A percentile compares a stretch with the other conserved stretches of the same genome.
phyloP scores from a whole-genome alignment of 192 early-diverging fungal genomes.

The Linnemannia schmuckeri region DNA sequence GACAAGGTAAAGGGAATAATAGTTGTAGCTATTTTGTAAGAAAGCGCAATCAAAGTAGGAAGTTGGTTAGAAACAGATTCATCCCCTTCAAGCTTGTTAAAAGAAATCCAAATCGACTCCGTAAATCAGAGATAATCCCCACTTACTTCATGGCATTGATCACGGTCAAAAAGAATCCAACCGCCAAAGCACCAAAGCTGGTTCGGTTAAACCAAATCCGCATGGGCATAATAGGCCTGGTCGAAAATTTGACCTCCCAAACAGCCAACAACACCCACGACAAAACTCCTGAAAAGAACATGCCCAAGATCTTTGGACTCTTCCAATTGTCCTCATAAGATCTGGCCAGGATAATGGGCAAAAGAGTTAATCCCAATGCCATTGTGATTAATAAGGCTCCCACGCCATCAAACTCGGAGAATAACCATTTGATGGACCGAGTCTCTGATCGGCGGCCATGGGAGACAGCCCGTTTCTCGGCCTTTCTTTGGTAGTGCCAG shows the following conservation, averaged over 20 bases:
- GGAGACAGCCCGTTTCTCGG: neutral
- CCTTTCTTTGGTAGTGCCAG: conserved; percentile 23
- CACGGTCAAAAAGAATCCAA: conserved; percentile 10
- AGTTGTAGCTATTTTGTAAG: conserved; percentile 5
- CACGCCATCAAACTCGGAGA: conserved; percentile 13
- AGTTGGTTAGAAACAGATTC: too few species aligned
- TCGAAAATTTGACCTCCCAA: conserved; percentile 12
- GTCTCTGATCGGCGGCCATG: neutral
- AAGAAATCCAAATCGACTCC: too few species aligned
- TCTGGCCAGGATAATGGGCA: conserved; percentile 14
- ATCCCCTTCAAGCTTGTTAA: too few species aligned
- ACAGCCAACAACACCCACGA: neutral
- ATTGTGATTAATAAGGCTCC: conserved; percentile 4
- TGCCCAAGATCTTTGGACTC: conserved; percentile 14
- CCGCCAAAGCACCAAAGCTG: conserved; percentile 10
- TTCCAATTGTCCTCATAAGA: conserved; percentile 14
- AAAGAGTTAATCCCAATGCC: neutral
- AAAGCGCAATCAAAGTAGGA: neutral
- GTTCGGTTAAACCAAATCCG: conserved; percentile 20
- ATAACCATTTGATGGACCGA: neutral
- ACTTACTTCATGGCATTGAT: conserved; percentile 29
- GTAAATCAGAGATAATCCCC: too few species aligned
- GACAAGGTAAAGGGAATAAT: conserved; percentile 16
- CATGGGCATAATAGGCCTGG: conserved; percentile 15
- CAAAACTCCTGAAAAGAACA: conserved; percentile 1